Percentiles rank a stretch among this genome's conserved stretches.
phyloP scores from a whole-genome alignment of 805 yeast genomes.

The Candida ficus region DNA sequence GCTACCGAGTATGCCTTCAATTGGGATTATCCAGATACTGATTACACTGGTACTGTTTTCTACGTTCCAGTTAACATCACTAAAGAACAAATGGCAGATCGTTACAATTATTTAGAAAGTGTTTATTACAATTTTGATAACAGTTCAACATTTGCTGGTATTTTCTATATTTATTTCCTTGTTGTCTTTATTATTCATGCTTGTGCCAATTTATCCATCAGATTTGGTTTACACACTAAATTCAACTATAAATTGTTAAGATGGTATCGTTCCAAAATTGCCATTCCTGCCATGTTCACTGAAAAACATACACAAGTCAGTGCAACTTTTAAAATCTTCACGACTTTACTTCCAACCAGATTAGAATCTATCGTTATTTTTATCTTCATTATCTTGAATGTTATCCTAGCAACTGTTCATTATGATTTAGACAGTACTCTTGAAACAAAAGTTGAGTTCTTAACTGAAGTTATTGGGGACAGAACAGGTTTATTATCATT shows the following conservation, averaged over 20 bases:
- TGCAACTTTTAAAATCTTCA: constrained; percentile 1
- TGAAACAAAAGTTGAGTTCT: not conserved
- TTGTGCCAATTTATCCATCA: constrained; percentile 26
- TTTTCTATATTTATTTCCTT: constrained; percentile 35
- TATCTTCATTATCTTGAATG: constrained; percentile 27
- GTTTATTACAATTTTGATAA: constrained; percentile 17
- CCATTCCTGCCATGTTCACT: constrained; percentile 20
- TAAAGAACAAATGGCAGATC: constrained; percentile 8
- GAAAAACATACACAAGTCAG: constrained; percentile 13
- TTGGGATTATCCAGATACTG: too few species aligned
- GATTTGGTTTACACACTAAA: constrained; percentile 18
- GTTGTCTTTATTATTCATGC: constrained; percentile 33
- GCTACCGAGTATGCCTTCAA: constrained; percentile 27
- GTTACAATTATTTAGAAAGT: constrained; percentile 4
- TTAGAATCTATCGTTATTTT: constrained; percentile 28
- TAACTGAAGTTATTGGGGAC: constrained; percentile 12
- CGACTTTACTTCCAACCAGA: constrained; percentile 21
- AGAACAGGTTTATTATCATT: constrained; percentile 25
- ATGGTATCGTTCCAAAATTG: constrained; percentile 16
- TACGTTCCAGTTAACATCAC: too few species aligned
- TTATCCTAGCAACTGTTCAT: constrained; percentile 11
- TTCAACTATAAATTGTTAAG: constrained; percentile 13
- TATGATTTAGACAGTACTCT: constrained; percentile 5
- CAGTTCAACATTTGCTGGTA: constrained; percentile 24
- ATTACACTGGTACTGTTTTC: too few species aligned